Evolutionary conservation across 179 eudicot genomes (phyloP), one percentile per base, ranked within the genome.

Genomic region (Camellia oleifera): DNA sequence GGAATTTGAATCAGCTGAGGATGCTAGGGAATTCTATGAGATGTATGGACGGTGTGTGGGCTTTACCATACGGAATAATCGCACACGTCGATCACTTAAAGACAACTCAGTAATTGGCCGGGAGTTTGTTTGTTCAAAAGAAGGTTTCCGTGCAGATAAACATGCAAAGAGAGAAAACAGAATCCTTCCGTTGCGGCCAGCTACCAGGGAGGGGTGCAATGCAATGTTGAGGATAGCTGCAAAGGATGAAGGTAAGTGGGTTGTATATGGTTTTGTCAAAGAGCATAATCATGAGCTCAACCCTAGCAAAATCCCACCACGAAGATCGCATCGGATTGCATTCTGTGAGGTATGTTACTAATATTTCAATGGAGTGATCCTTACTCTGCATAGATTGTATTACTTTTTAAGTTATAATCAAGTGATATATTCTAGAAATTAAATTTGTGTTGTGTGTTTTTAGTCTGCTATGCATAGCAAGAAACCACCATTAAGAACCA

Each of bases 291-390:
- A 32, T 32, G 32, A 32, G 32, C 32, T 32, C 32, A 32, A 32
- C 32, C 32, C 88, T 32, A 32, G 87, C 81, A 87, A 87, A 54
- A 89, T 87, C 10, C 86, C 84, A 58, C 85, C 81, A 53, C 81
- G 87, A 3, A 83, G 90, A 3, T 89, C 90, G 0, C 91, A 89
- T 62, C 57, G 91, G 8, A 88, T 85, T 76, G 81, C 87, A 71
- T 83, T 88, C 0, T 89, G 90, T 1, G 81, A 72, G 75, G 75
- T 72, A 72, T 72, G 60, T 72, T 52, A 12, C 14, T 4, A 52
- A 4, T 69, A 4, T 69, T 69, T 14, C 18, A 60, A 60, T 12
- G 63, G 18, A 60, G 32, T 32, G 32, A 32, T 32, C 32, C 32
- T 53, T 53, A 53, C 57, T 53, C 12, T 53, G 7, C 12, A 53